Conservation (phyloP, 306 rosid species). For the Gleditsia sinensis region DNA sequence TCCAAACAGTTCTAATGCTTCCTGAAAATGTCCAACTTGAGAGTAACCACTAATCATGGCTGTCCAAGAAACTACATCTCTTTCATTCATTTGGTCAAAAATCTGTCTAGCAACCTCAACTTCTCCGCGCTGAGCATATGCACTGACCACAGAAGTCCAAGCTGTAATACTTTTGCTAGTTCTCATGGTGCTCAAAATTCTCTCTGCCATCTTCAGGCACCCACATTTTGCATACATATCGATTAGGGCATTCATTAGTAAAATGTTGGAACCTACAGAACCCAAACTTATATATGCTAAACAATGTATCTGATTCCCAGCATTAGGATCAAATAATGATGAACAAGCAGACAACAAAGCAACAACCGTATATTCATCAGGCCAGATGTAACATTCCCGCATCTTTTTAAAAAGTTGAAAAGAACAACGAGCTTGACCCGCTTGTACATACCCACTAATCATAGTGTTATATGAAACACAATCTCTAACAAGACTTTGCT, state of each 20-base stretch:
- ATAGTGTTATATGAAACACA: slow-evolving; percentile 45
- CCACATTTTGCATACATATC: slow-evolving; percentile 57
- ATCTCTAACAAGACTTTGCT: slow-evolving; percentile 42
- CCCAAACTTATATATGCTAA: slow-evolving; percentile 36
- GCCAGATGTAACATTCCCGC: slow-evolving; percentile 25
- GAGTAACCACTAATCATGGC: slow-evolving; percentile 50
- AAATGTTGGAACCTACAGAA: slow-evolving; percentile 10
- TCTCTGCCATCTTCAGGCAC: slow-evolving; percentile 41
- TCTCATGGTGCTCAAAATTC: slow-evolving; percentile 25
- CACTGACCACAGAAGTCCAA: slow-evolving; percentile 50
- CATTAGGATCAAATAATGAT: slow-evolving; percentile 18
- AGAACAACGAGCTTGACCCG: slow-evolving; percentile 23
- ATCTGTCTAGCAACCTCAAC: slow-evolving; percentile 44
- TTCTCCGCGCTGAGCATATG: slow-evolving; percentile 42
- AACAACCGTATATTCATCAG: slow-evolving; percentile 50
- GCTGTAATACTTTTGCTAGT: slow-evolving; percentile 32
- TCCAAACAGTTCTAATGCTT: slow-evolving; percentile 49
- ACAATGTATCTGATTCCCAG: slow-evolving; percentile 51
- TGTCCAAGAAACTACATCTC: slow-evolving; percentile 48
- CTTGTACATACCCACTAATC: slow-evolving; percentile 45
- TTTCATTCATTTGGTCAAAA: slow-evolving; percentile 41
- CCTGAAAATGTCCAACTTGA: slow-evolving; percentile 37
- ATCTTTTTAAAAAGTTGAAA: slow-evolving; percentile 36
- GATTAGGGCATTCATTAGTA: slow-evolving; percentile 43
- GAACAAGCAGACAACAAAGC: slow-evolving; percentile 46